Evolutionary conservation across 352 stramenopile genomes (phyloP).

Genomic region (Globisporangium irregulare): DNA sequence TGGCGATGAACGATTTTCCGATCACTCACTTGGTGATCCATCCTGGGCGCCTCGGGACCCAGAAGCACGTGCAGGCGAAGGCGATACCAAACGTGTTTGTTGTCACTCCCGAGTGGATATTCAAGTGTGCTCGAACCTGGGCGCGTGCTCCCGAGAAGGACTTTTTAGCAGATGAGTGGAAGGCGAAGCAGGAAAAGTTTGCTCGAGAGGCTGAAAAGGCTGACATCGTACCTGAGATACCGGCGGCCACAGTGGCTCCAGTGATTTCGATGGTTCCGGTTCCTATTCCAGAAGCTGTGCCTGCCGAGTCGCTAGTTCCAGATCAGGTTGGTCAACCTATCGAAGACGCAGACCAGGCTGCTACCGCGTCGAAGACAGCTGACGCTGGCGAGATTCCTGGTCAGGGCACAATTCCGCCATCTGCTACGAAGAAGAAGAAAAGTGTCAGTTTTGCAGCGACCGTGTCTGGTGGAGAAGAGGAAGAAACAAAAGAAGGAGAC

Average conservation of each 20-base stretch:
- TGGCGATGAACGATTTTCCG: slow-evolving; percentile 67
- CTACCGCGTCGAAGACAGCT: not conserved
- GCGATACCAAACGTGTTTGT: slow-evolving; percentile 54
- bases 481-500: slow-evolving; percentile 25
- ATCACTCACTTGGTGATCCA: slow-evolving; percentile 87
- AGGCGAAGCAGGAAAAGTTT: slow-evolving; percentile 31
- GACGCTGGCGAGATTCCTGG: not conserved
- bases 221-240: slow-evolving; percentile 14
- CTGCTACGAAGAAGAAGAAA: slow-evolving; percentile 39
- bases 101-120: slow-evolving; percentile 77
- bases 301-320: not conserved
- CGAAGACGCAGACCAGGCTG: not conserved
- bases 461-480: slow-evolving; percentile 28
- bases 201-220: slow-evolving; percentile 18
- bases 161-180: slow-evolving; percentile 69
- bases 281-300: not conserved
- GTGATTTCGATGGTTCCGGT: not conserved
- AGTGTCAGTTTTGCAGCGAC: slow-evolving; percentile 59
- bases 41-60: slow-evolving; percentile 68
- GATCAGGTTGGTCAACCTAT: not conserved
- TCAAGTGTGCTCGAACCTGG: slow-evolving; percentile 78
- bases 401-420: not conserved
- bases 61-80: slow-evolving; percentile 79
- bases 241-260: not conserved
- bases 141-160: slow-evolving; percentile 51